Conservation (phyloP, 768 basidiomycete species). For the Xerocomellus intermedius region DNA sequence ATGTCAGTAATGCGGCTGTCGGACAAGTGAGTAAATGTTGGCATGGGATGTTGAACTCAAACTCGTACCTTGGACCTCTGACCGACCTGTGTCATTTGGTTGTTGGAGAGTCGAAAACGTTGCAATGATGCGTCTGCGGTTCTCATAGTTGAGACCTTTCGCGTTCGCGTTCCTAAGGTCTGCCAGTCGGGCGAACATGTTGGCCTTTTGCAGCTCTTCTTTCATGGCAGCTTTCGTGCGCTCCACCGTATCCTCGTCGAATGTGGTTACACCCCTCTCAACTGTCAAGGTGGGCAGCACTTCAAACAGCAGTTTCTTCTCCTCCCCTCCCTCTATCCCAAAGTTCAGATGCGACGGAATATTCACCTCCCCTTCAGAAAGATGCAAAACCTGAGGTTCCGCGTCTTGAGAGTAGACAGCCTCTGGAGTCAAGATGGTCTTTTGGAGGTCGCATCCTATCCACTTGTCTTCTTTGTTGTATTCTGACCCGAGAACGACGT, state of each 20-base stretch:
- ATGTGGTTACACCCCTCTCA: conserved; percentile 24
- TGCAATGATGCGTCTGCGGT: conserved; percentile 71
- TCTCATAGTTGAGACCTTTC: conserved; percentile 82
- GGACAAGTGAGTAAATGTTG: background rate
- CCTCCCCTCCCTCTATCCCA: conserved; percentile 53
- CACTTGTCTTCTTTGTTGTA: conserved; percentile 66
- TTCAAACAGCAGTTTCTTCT: conserved; percentile 64
- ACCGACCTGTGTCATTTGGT: conserved; percentile 72
- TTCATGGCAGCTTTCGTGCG: conserved; percentile 27
- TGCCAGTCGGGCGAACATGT: conserved; percentile 62
- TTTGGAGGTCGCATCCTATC: conserved; percentile 63
- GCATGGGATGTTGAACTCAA: background rate
- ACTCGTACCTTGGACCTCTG: conserved; percentile 82
- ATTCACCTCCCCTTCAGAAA: conserved; percentile 39
- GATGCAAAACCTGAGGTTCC: conserved; percentile 25
- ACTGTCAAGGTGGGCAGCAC: conserved; percentile 58
- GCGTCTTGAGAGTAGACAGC: conserved; percentile 34
- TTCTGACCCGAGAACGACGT: conserved; percentile 74
- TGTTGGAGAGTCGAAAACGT: conserved; percentile 74
- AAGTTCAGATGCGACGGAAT: conserved; percentile 59
- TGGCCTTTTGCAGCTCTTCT: conserved; percentile 46
- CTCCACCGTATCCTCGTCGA: conserved; percentile 20
- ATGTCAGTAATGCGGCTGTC: conserved; percentile 82
- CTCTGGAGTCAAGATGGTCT: conserved; percentile 55
- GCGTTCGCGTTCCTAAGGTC: conserved; percentile 90